Conservation (phyloP, 805 yeast species). For the Zygosaccharomyces lentus region DNA sequence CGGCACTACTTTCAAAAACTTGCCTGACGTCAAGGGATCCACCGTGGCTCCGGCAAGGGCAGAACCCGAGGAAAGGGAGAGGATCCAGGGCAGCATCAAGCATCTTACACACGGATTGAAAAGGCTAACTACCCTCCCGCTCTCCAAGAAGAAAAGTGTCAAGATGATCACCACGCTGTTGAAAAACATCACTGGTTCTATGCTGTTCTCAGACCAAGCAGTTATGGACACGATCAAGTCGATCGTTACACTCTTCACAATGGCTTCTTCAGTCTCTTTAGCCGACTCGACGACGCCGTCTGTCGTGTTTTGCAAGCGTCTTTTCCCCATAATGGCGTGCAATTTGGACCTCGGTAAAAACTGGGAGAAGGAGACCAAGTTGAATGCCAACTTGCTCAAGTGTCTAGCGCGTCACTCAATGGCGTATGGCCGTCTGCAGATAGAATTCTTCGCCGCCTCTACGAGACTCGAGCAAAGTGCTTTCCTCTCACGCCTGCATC, state of each 20-base stretch:
- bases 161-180: constrained; percentile 26
- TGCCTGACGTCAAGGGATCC: constrained; percentile 16
- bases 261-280: constrained; percentile 22
- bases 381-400: constrained; percentile 16
- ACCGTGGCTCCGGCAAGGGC: neutral
- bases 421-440: constrained; percentile 22
- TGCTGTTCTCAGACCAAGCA: constrained; percentile 24
- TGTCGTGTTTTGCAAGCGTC: constrained; percentile 22
- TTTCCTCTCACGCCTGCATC: constrained; percentile 28
- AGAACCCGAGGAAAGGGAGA: constrained; percentile 14
- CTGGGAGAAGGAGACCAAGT: constrained; percentile 18
- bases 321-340: constrained; percentile 19
- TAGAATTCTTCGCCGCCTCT: constrained; percentile 33
- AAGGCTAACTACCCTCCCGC: constrained; percentile 21
- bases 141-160: constrained; percentile 20
- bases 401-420: constrained; percentile 19
- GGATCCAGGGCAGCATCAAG: constrained; percentile 14
- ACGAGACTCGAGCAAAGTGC: constrained; percentile 32
- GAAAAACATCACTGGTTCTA: constrained; percentile 27
- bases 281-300: constrained; percentile 14
- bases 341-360: constrained; percentile 23
- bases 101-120: constrained; percentile 26
- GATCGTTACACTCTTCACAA: constrained; percentile 18
- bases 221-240: constrained; percentile 26
- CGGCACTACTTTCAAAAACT: constrained; percentile 20